phyloP scores from a whole-genome alignment of 192 early-diverging fungal species.

The Coemansia sp. region DNA sequence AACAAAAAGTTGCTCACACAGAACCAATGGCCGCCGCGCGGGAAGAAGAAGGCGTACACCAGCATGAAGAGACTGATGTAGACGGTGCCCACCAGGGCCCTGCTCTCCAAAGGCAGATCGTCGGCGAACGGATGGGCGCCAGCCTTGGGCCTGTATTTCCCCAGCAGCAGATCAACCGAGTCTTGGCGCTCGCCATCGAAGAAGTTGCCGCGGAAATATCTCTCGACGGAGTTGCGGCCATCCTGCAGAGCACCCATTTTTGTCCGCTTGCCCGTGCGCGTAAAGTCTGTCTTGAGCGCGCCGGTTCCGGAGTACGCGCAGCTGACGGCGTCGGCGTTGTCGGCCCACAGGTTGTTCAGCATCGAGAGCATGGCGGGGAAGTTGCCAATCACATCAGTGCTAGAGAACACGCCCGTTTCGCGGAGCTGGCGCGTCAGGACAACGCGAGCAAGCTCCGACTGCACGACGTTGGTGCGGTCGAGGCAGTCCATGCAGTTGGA shows the following conservation, averaged over 20 bases:
- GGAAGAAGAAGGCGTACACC: slow-evolving; percentile 52
- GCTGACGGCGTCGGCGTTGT: slow-evolving; percentile 93
- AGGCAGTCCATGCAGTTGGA: slow-evolving; percentile 99
- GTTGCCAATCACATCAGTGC: slow-evolving; percentile 62
- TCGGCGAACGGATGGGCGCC: slow-evolving; percentile 52
- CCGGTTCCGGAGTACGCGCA: slow-evolving; percentile 92
- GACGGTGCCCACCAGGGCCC: slow-evolving; percentile 53
- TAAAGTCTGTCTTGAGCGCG: slow-evolving; percentile 98
- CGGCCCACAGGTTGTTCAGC: slow-evolving; percentile 95
- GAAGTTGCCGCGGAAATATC: slow-evolving; percentile 95
- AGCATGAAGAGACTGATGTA: slow-evolving; percentile 54
- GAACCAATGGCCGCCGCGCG: slow-evolving; percentile 47
- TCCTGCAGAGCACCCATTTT: slow-evolving; percentile 79
- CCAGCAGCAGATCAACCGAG: slow-evolving; percentile 85
- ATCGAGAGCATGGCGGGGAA: slow-evolving; percentile 63
- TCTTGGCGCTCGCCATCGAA: slow-evolving; percentile 93
- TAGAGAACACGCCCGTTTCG: slow-evolving; percentile 61
- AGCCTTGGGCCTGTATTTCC: slow-evolving; percentile 54
- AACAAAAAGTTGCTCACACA: slow-evolving; percentile 35
- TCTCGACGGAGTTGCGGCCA: slow-evolving; percentile 70
- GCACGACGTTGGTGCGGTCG: slow-evolving; percentile 98
- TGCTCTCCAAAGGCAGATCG: slow-evolving; percentile 58
- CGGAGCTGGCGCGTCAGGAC: slow-evolving; percentile 73
- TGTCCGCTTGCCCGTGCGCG: slow-evolving; percentile 88
- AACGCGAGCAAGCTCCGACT: slow-evolving; percentile 79